Evolutionary conservation across 2,329 filamentous ascomycete genomes (phyloP).

Genomic region (Fusarium sp.): DNA sequence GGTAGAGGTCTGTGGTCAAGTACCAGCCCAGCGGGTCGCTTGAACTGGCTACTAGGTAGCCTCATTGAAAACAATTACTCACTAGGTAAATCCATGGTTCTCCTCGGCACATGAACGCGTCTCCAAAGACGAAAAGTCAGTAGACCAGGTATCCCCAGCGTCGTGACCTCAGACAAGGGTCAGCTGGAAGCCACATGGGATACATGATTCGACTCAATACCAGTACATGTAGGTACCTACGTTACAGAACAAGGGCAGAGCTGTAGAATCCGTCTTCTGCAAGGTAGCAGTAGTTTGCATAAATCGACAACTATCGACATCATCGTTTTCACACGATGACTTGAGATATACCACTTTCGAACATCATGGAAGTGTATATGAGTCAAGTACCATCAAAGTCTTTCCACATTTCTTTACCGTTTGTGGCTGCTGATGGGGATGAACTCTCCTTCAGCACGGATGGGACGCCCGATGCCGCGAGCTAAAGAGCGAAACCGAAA

Average conservation of each 20-base stretch:
- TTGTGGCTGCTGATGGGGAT: slow-evolving; percentile 30
- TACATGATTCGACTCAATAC: neutral
- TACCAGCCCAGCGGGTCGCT: neutral
- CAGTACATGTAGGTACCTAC: neutral
- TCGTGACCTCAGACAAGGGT: slow-evolving; percentile 43
- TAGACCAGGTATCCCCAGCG: slow-evolving; percentile 14
- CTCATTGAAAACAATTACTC: neutral
- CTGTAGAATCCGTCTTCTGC: slow-evolving; percentile 4
- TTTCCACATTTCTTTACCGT: neutral
- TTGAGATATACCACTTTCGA: slow-evolving; percentile 6
- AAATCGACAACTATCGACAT: slow-evolving; percentile 26
- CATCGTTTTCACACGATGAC: slow-evolving; percentile 8
- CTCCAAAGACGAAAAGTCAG: slow-evolving; percentile 11
- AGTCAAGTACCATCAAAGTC: slow-evolving; percentile 23
- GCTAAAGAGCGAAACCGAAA: neutral
- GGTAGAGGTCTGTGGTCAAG: slow-evolving; percentile 19
- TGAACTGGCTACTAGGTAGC: neutral
- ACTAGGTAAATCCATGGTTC: neutral
- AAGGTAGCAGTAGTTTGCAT: slow-evolving; percentile 4
- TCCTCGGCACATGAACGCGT: slow-evolving; percentile 34
- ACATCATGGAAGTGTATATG: neutral
- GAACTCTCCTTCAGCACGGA: neutral
- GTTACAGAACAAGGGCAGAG: neutral
- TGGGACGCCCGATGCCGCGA: slow-evolving; percentile 28
- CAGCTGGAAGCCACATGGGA: slow-evolving; percentile 42